Evolutionary conservation across 1,284 basidiomycete genomes (phyloP).

Genomic region (Microbotryomycetes sp.): DNA sequence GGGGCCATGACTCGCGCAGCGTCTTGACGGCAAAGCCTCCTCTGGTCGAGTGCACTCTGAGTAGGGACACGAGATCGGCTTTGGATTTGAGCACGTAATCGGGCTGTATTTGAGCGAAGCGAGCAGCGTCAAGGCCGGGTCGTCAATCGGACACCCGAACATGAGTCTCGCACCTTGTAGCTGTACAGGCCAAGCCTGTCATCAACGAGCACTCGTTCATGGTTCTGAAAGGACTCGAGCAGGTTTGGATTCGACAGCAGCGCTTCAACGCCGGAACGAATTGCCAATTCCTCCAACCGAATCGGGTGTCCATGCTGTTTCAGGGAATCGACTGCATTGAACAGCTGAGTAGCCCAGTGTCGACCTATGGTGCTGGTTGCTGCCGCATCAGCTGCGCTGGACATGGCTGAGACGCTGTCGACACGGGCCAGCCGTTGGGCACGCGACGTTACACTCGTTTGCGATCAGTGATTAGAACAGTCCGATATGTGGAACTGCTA

Average conservation of each 20-base stretch:
- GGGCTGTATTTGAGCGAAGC: slow-evolving; percentile 56
- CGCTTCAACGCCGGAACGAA: slow-evolving; percentile 35
- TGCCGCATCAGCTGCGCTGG: not conserved
- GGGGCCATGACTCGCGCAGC: slow-evolving; percentile 83
- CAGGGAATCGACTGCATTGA: slow-evolving; percentile 73
- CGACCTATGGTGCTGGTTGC: slow-evolving; percentile 49
- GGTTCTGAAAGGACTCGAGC: slow-evolving; percentile 67
- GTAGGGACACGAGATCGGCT: slow-evolving; percentile 68
- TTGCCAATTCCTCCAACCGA: slow-evolving; percentile 37
- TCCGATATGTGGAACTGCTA: too few species aligned
- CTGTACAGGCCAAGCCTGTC: slow-evolving; percentile 75
- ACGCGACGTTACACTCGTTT: too few species aligned
- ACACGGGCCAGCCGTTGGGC: too few species aligned
- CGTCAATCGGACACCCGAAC: too few species aligned
- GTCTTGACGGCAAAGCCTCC: slow-evolving; percentile 76
- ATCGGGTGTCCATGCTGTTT: slow-evolving; percentile 46
- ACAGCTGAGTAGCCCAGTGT: slow-evolving; percentile 78
- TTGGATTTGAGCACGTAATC: slow-evolving; percentile 80
- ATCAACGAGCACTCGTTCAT: slow-evolving; percentile 71
- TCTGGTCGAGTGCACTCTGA: slow-evolving; percentile 68
- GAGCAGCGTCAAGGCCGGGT: too few species aligned
- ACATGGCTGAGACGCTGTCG: too few species aligned
- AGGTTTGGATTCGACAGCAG: slow-evolving; percentile 64
- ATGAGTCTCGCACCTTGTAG: slow-evolving; percentile 63
- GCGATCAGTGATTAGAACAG: too few species aligned